Evolutionary conservation across 257 asterid species (phyloP), one percentile per base, ranked within the genome.

Genomic region (Petrea volubilis): DNA sequence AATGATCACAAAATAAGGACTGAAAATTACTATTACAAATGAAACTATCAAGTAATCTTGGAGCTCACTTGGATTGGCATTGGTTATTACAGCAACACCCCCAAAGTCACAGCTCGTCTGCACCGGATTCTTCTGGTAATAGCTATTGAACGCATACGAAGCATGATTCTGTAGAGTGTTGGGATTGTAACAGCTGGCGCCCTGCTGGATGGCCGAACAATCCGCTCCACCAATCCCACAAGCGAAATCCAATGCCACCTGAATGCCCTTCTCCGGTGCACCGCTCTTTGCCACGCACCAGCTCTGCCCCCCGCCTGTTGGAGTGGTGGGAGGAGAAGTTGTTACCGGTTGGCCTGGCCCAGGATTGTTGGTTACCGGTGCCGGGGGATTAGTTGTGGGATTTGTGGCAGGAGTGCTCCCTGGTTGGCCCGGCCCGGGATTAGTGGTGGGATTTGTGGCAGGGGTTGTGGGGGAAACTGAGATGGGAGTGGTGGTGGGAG

Each of bases 261-360:
- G 97, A 36, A 93, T 64, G 31, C 80, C 50, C 20, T 77, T 71
- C 51, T 86, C 83, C n/a, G 75, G 51, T 11, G 40, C 77, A 8
- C 98, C 98, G 55, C 74, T 73, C 84, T 80, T 88, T 0, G 96
- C 97, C 8, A 93, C 87, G 49, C 98, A 93, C 96, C 96, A 93
- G 68, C 86, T 73, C 88, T 85, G 91, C 68, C 96, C 96, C 7
- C 72, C 73, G 20, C 81, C 82, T 5, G 78, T 6, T 0, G 84
- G 75, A 2, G 38, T 31, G 43, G 43, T 38, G 12, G 44, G 29
- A 28, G 86, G 85, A 60, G 65, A 34, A 47, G 65, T 73, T 0
- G 85, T 60, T 18, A 55, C 44, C 3, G 64, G n/a, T n/a, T n/a
- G n/a, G n/a, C n/a, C n/a, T n/a, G n/a, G n/a, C n/a, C n/a, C n/a